Conservation (phyloP, 176 grass and related monocot species). For the Ampelocalamus luodianensis region DNA sequence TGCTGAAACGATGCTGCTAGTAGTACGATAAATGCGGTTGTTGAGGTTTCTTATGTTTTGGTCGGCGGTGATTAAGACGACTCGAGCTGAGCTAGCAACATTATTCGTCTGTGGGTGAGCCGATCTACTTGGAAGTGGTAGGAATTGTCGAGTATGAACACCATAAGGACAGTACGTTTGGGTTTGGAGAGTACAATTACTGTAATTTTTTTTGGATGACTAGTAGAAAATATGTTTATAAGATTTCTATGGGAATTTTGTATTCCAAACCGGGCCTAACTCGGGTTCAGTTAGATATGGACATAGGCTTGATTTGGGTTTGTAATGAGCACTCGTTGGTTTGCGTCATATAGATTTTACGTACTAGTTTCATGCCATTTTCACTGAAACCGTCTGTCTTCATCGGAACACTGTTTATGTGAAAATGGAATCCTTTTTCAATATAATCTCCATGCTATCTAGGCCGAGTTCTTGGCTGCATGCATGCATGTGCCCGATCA, state of each 20-base stretch:
- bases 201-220: background rate
- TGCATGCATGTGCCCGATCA: background rate
- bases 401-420: background rate
- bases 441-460: background rate
- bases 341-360: background rate
- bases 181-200: background rate
- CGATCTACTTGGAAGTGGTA: background rate
- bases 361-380: background rate
- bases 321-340: background rate
- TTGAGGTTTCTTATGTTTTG: background rate
- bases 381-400: background rate
- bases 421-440: background rate
- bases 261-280: background rate
- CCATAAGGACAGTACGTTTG: background rate
- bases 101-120: background rate
- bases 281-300: too few relatives aligned
- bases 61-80: background rate
- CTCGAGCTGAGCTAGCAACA: background rate
- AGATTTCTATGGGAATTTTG: background rate
- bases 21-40: background rate
- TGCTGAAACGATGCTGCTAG: background rate
- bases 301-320: background rate
- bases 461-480: background rate
- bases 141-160: background rate
- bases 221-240: background rate